Percentiles rank a stretch among this genome's conserved stretches.
phyloP scores from a whole-genome alignment of 192 early-diverging fungal genomes.

The Gigaspora rosea region DNA sequence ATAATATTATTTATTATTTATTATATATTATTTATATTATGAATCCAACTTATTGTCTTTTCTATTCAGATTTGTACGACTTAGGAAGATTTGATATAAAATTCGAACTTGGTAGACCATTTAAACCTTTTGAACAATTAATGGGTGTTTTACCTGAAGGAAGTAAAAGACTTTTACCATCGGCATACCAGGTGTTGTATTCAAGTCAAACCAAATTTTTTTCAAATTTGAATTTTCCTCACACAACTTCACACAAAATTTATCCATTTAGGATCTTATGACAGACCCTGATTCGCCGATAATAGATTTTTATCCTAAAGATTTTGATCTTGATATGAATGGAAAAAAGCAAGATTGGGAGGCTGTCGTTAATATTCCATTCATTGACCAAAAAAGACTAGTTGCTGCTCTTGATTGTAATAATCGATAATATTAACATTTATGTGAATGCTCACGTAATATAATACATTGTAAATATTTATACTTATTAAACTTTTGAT shows the following conservation, averaged over 20 bases:
- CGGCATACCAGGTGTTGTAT: slow-evolving; percentile 59
- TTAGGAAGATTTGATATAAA: slow-evolving; percentile 61
- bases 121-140: slow-evolving; percentile 96
- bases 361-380: slow-evolving; percentile 96
- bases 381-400: slow-evolving; percentile 91
- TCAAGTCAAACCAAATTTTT: too few species aligned
- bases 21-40: too few species aligned
- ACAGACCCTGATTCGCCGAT: slow-evolving; percentile 83
- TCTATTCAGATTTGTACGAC: slow-evolving; percentile 48
- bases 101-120: slow-evolving; percentile 84
- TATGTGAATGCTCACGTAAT: not conserved
- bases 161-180: slow-evolving; percentile 82
- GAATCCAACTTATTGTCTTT: not conserved
- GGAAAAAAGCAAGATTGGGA: slow-evolving; percentile 99
- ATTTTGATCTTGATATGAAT: slow-evolving; percentile 94
- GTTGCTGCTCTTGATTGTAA: slow-evolving; percentile 70
- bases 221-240: too few species aligned
- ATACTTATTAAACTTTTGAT: not conserved
- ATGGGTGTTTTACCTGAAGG: slow-evolving; percentile 97
- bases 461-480: not conserved
- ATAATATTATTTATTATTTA: too few species aligned
- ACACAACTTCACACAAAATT: too few species aligned
- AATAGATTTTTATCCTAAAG: slow-evolving; percentile 90
- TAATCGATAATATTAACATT: too few species aligned
- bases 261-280: slow-evolving; percentile 49